Percentiles rank a stretch among this genome's conserved stretches.
Conservation (phyloP, 352 stramenopile species). For the Phytophthora ramorum region DNA sequence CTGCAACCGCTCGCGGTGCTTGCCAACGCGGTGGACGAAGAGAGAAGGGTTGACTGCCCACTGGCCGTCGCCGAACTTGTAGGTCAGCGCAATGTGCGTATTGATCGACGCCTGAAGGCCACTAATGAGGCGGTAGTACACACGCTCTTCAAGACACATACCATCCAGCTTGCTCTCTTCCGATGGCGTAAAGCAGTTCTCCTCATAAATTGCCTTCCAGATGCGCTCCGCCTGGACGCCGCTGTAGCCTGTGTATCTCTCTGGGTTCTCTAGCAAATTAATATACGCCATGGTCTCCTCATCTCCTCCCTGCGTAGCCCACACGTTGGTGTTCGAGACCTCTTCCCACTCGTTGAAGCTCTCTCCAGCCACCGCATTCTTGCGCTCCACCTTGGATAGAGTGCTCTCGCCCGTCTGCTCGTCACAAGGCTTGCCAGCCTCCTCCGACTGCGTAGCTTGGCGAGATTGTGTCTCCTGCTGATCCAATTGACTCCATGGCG, state of each 20-base stretch:
- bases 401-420: slow-evolving; percentile 78
- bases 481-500: slow-evolving; percentile 79
- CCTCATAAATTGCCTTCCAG: slow-evolving; percentile 97
- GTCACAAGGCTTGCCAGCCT: slow-evolving; percentile 56
- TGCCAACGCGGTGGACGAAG: slow-evolving; percentile 90
- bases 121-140: slow-evolving; percentile 96
- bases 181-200: slow-evolving; percentile 95
- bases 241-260: slow-evolving; percentile 98
- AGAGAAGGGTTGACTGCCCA: slow-evolving; percentile 82
- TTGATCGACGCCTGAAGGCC: slow-evolving; percentile 97
- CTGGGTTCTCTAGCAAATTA: slow-evolving; percentile 97
- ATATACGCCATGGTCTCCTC: slow-evolving; percentile 91
- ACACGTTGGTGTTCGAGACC: slow-evolving; percentile 59
- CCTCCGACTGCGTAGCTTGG: background rate
- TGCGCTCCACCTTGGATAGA: slow-evolving; percentile 77
- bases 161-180: slow-evolving; percentile 69
- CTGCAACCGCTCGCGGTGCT: slow-evolving; percentile 94
- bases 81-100: slow-evolving; percentile 92
- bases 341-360: slow-evolving; percentile 76
- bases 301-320: slow-evolving; percentile 57
- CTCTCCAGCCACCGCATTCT: slow-evolving; percentile 70
- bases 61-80: slow-evolving; percentile 65
- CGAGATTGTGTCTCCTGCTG: slow-evolving; percentile 37
- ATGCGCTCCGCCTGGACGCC: slow-evolving; percentile 92
- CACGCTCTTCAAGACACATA: slow-evolving; percentile 94